Evolutionary conservation across 306 rosid genomes (phyloP).

Genomic region (Citrullus amarus): DNA sequence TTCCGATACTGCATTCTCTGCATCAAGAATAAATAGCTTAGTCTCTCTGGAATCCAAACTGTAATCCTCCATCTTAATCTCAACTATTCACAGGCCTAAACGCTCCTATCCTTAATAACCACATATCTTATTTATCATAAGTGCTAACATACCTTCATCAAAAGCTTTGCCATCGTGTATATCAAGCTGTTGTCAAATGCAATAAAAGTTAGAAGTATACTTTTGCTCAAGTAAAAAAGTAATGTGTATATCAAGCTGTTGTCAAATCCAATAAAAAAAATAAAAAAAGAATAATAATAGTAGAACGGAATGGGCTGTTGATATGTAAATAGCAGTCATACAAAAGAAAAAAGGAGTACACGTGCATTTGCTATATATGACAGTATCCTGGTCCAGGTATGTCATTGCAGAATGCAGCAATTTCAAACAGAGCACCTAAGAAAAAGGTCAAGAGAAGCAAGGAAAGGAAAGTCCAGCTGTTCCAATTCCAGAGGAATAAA

Average conservation of each 20-base stretch:
- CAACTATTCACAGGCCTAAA: background rate
- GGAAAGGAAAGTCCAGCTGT: background rate
- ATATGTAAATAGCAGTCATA: background rate
- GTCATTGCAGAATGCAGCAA: background rate
- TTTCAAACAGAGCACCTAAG: background rate
- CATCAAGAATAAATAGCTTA: background rate
- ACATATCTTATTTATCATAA: background rate
- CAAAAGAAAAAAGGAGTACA: background rate
- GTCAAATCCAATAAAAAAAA: background rate
- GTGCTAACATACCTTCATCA: conserved; percentile 51
- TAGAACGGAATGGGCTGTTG: background rate
- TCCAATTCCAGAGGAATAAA: background rate
- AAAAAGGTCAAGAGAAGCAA: background rate
- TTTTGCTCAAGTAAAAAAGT: background rate
- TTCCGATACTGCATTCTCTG: conserved; percentile 34
- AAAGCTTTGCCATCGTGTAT: conserved; percentile 63
- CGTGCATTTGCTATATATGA: too few relatives aligned
- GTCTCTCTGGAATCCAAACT: background rate
- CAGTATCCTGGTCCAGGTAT: background rate
- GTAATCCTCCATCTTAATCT: background rate
- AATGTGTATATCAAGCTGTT: background rate
- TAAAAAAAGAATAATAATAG: too few relatives aligned
- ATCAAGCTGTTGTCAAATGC: conserved; percentile 54
- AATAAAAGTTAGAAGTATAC: conserved; percentile 9
- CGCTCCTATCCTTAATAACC: background rate